Percentiles rank a stretch among this genome's conserved stretches.
These are phyloP conservation scores for Paecilomyces formosus DNA, from an alignment of 2,329 filamentous ascomycete species.

Conservation along the genomic window DNA sequence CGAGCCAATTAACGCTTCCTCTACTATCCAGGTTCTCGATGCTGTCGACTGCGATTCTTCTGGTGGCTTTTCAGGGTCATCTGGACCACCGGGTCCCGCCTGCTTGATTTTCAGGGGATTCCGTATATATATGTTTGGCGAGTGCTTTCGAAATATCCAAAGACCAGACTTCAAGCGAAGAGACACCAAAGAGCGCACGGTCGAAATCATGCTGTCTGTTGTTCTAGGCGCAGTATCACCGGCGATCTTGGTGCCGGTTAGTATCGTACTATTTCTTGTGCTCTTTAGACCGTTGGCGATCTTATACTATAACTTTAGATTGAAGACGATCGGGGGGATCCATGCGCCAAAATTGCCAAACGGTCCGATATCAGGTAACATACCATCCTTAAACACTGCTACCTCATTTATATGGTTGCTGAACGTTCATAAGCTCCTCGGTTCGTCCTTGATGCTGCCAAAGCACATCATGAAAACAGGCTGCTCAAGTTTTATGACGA, in stretches of 20 bases:
- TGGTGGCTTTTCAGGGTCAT: neutral
- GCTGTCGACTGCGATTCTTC: neutral
- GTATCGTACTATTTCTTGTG: neutral
- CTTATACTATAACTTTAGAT: conserved; percentile 3
- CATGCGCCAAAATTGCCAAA: conserved; percentile 1
- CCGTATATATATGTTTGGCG: neutral
- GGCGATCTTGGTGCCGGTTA: neutral
- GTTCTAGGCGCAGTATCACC: neutral
- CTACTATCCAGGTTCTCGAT: neutral
- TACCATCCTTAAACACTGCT: neutral
- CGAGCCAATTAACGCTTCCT: neutral
- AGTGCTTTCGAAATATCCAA: neutral
- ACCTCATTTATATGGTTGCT: neutral
- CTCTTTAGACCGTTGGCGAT: conserved; percentile 1
- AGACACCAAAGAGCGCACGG: neutral
- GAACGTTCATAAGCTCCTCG: conserved; percentile 9
- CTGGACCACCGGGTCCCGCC: neutral
- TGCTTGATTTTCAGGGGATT: neutral
- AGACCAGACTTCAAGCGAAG: neutral
- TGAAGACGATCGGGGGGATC: conserved; percentile 17
- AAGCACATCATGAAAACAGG: conserved; percentile 7
- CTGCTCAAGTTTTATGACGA: conserved; percentile 50
- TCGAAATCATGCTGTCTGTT: neutral
- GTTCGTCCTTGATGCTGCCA: neutral
- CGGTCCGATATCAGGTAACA: neutral